Evolutionary conservation across 768 basidiomycete species (phyloP).

Genomic region (Amanita pallidorosea): DNA sequence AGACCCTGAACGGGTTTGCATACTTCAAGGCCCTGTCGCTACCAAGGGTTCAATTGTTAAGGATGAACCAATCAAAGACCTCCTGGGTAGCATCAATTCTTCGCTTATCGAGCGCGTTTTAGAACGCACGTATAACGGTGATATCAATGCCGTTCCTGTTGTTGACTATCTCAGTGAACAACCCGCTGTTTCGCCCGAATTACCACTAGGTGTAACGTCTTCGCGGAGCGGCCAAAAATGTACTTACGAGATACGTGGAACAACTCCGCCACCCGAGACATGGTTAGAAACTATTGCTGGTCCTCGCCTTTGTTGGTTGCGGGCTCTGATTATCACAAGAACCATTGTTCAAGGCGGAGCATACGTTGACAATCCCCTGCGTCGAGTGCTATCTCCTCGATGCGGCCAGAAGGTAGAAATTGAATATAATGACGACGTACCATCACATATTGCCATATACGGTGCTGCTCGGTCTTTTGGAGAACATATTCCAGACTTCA

Average conservation of each 20-base stretch:
- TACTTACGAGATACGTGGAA: constrained; percentile 37
- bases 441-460: constrained; percentile 53
- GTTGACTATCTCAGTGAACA: constrained; percentile 69
- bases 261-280: constrained; percentile 45
- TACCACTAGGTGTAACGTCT: constrained; percentile 29
- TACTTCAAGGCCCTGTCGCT: constrained; percentile 94
- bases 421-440: constrained; percentile 28
- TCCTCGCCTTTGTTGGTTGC: constrained; percentile 72
- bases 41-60: constrained; percentile 79
- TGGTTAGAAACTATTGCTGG: constrained; percentile 89
- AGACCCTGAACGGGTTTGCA: constrained; percentile 96
- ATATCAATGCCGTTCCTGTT: constrained; percentile 63
- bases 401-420: constrained; percentile 70
- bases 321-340: constrained; percentile 70
- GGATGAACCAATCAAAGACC: constrained; percentile 89
- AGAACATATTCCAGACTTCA: constrained; percentile 62
- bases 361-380: constrained; percentile 84
- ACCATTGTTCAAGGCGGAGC: constrained; percentile 81
- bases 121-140: constrained; percentile 66
- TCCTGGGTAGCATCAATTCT: constrained; percentile 81
- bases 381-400: constrained; percentile 79
- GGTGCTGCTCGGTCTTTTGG: constrained; percentile 79
- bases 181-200: constrained; percentile 21
- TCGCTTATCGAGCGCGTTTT: constrained; percentile 72
- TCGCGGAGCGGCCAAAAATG: constrained; percentile 32